Evolutionary conservation across 1,284 basidiomycete genomes (phyloP), one percentile per base, ranked within the genome.

Genomic region (Trichosporon sp.): DNA sequence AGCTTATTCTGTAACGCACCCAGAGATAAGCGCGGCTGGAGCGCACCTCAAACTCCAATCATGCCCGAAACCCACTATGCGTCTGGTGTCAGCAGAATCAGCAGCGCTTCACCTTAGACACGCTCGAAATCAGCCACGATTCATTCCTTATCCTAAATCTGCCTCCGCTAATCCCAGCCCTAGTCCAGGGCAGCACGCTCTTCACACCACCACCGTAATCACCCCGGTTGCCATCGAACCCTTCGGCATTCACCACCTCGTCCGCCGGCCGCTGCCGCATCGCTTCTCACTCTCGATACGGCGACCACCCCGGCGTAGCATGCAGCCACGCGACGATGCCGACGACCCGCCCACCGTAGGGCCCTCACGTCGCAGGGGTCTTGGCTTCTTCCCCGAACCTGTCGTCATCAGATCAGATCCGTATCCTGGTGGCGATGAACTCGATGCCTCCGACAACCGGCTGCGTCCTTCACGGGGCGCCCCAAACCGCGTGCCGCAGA

Each of bases 351-450:
- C 56, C 56, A 31, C 56, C 56, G 56, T 60, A 60, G 56, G 15
- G 31, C 47, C 18, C 21, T 31, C 65, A n/a, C 42, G 15, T 23
- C 70, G 65, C 42, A 64, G 66, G n/a, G 71, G 71, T 3, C 64
- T 72, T 7, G 71, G 71, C 23, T 72, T 72, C 58, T 69, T 80
- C 56, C 78, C 78, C 2, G 66, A 67, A 31, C 75, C 76, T 2
- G 69, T 77, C 2, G 68, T 72, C 58, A 81, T 81, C 67, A 72
- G 68, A 29, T 75, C 77, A 0, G 47, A 9, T 8, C 72, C 72
- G 71, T n/a, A 38, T 64, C 18, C 64, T 53, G 13, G 67, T 51
- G 15, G 51, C 34, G 9, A 42, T 51, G 58, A 42, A 9, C 8
- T 15, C 60, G 70, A 66, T 44, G 53, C 21, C 25, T 47, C 68